Percentiles rank a stretch among this genome's conserved stretches.
These are phyloP conservation scores for Phialocephala subalpina DNA, from an alignment of 2,329 filamentous ascomycete species.

Conservation along the genomic window DNA sequence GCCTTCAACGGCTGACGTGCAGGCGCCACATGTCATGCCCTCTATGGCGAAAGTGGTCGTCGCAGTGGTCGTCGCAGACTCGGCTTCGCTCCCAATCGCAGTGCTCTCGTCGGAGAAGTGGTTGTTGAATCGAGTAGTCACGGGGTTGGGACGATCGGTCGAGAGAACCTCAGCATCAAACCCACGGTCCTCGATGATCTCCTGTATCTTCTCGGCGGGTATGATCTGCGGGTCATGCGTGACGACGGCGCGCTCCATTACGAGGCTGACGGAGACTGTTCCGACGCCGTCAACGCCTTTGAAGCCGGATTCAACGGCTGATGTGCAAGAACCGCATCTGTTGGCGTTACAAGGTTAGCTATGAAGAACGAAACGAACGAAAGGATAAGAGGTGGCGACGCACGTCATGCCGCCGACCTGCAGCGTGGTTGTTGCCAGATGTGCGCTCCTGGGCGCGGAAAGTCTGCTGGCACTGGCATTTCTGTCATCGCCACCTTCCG, in stretches of 20 bases:
- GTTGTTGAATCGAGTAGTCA: constrained; percentile 45
- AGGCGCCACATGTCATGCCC: constrained; percentile 98
- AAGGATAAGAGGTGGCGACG: too few species aligned
- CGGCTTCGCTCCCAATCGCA: constrained; percentile 63
- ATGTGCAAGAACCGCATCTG: constrained; percentile 94
- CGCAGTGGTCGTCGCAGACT: constrained; percentile 51
- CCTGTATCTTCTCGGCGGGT: constrained; percentile 76
- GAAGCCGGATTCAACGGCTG: constrained; percentile 92
- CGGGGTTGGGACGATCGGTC: constrained; percentile 74
- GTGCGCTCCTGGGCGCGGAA: too few species aligned
- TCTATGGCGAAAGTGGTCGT: constrained; percentile 89
- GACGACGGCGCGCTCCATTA: constrained; percentile 95
- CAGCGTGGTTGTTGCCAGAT: constrained; percentile 90
- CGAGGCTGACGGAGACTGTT: constrained; percentile 88
- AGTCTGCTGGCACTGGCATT: too few species aligned
- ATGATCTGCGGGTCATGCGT: constrained; percentile 84
- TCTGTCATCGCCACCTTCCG: too few species aligned
- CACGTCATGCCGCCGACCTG: constrained; percentile 92
- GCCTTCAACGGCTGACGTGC: constrained; percentile 88
- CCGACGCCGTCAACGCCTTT: constrained; percentile 82
- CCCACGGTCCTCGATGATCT: constrained; percentile 89
- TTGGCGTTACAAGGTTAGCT: too few species aligned
- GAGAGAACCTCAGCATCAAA: constrained; percentile 88
- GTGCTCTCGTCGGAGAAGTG: constrained; percentile 51
- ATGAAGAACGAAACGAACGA: too few species aligned